These are phyloP conservation scores for Hyphodiscus sp. DNA, from an alignment of 2,329 filamentous ascomycete genomes.

Conservation along the genomic window DNA sequence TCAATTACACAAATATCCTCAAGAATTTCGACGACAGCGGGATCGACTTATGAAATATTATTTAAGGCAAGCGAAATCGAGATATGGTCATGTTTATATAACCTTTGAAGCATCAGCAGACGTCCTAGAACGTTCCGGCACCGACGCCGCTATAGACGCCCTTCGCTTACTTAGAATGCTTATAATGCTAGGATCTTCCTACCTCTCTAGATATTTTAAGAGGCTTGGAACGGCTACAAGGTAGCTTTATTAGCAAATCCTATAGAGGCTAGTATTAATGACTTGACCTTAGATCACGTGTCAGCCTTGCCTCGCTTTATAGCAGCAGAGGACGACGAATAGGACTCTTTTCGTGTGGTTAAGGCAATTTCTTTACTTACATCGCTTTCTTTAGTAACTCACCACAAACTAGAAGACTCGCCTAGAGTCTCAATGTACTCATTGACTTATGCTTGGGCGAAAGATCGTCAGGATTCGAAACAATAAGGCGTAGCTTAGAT, in stretches of 20 bases:
- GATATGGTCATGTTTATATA: conserved; percentile 31
- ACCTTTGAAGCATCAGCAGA: conserved; percentile 32
- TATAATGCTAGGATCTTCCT: conserved; percentile 25
- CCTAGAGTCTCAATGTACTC: conserved; percentile 25
- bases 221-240: conserved; percentile 21
- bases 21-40: conserved; percentile 5
- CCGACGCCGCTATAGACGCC: conserved; percentile 20
- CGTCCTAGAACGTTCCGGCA: conserved; percentile 17
- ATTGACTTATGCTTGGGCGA: conserved; percentile 18
- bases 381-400: conserved; percentile 27
- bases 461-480: conserved; percentile 11
- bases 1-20: conserved; percentile 13
- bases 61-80: conserved; percentile 18
- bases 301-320: conserved; percentile 16
- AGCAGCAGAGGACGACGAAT: conserved; percentile 17
- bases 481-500: conserved; percentile 13
- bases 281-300: conserved; percentile 14
- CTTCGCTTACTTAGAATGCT: conserved; percentile 28
- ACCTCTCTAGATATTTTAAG: conserved; percentile 28
- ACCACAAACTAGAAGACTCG: conserved; percentile 3
- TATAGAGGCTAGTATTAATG: conserved; percentile 1
- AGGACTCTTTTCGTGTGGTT: conserved; percentile 25
- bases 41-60: conserved; percentile 2
- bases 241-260: conserved; percentile 2
- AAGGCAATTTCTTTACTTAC: conserved; percentile 25